Percentiles rank a stretch among this genome's conserved stretches.
These are phyloP conservation scores for Boletellus sp. DNA, from an alignment of 768 basidiomycete genomes.

Conservation along the genomic window DNA sequence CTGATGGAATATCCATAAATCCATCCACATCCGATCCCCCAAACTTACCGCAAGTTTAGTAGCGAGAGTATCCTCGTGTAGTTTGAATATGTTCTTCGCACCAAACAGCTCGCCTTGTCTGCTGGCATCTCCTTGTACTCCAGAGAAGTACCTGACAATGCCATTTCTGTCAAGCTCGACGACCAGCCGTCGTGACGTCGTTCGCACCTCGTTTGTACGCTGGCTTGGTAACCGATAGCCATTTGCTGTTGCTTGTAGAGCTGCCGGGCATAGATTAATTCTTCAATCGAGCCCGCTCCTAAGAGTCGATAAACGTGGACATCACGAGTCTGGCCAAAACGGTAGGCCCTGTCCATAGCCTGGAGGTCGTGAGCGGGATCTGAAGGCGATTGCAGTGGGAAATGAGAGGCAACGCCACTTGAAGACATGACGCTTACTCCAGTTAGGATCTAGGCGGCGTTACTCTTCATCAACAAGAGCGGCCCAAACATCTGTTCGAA, in stretches of 20 bases:
- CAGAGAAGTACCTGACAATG: conserved; percentile 64
- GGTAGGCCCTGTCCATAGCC: conserved; percentile 84
- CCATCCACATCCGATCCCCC: background rate
- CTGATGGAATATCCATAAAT: conserved; percentile 34
- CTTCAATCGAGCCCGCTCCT: conserved; percentile 84
- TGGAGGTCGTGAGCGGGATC: conserved; percentile 95
- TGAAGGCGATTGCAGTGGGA: conserved; percentile 29
- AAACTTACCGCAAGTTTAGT: conserved; percentile 68
- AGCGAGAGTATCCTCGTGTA: conserved; percentile 65
- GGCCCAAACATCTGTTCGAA: conserved; percentile 1
- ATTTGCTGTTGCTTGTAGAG: conserved; percentile 93
- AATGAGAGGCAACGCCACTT: background rate
- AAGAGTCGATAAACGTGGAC: conserved; percentile 81
- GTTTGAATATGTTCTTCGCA: conserved; percentile 77
- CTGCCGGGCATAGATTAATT: conserved; percentile 84
- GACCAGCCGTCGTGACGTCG: background rate
- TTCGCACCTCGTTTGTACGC: conserved; percentile 70
- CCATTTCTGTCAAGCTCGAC: background rate
- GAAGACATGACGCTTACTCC: conserved; percentile 65
- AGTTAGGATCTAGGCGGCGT: conserved; percentile 70
- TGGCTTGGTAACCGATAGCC: conserved; percentile 85
- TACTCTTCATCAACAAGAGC: background rate
- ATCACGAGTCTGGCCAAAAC: conserved; percentile 83
- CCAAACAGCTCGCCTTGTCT: conserved; percentile 85
- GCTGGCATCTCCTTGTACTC: conserved; percentile 72